A percentile compares a stretch with the other conserved stretches of the same genome.
Evolutionary conservation across 345 rosid genomes (phyloP).

Genomic region (Citrus hindsii): DNA sequence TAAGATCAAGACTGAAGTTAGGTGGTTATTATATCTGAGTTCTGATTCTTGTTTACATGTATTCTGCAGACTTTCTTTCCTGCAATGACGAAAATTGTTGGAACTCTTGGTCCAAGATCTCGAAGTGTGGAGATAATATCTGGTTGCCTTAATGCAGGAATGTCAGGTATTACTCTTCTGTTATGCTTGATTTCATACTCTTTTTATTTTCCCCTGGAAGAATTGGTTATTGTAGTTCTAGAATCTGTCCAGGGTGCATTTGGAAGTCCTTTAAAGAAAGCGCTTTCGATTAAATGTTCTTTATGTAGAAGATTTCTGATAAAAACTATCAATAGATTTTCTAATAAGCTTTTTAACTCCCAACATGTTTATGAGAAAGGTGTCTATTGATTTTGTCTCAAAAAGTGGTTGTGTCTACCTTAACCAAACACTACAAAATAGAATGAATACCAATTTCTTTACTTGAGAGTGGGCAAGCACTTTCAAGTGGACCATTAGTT

Average conservation of each 20-base stretch:
- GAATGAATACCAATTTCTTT: background rate
- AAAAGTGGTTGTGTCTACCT: too few species aligned
- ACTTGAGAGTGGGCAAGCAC: background rate
- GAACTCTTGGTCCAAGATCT: constrained; percentile 66
- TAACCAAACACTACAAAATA: background rate
- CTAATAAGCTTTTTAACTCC: background rate
- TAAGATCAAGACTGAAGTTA: background rate
- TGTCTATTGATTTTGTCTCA: background rate
- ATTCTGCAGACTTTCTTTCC: constrained; percentile 56
- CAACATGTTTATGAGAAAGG: background rate
- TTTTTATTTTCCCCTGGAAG: background rate
- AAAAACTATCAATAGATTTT: background rate
- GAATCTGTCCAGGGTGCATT: background rate
- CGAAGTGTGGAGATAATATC: constrained; percentile 46
- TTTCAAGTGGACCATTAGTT: background rate
- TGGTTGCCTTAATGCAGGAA: constrained; percentile 59
- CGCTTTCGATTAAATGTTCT: background rate
- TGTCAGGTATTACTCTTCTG: constrained; percentile 48
- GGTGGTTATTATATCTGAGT: background rate
- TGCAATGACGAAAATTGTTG: constrained; percentile 70
- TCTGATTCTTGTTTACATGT: constrained; percentile 2
- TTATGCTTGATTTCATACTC: background rate
- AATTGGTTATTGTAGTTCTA: background rate
- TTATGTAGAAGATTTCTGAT: background rate
- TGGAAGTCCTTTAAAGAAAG: background rate